Base-by-base conservation (phyloP, 768 basidiomycete genomes). In the Pulveroboletus frians region DNA sequence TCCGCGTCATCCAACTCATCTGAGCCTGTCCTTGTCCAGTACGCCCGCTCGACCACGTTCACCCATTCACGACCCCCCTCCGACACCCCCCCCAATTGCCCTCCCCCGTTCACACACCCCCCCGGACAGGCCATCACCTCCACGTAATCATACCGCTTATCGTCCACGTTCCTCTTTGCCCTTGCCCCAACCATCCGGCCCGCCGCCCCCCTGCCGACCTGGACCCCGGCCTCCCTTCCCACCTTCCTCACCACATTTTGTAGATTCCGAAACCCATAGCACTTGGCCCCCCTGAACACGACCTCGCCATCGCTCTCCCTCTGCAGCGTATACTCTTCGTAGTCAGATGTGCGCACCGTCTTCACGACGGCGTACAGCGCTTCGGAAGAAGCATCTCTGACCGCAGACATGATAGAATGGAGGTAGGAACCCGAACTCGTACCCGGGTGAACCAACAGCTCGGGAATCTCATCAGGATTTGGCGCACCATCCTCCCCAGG, bases 41-140 rank as follows among this genome's bases (percentile, higher is more conserved):
- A 97, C 39, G 81, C 76, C 49, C 74, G 77, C 66, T 96, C 94
- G 30, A 94, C 91, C 55, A 72, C 77, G 58, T 76, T 75, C 31
- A 84, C 85, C 91, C 91, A 92, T 54, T 83, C 87, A 60, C 79
- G 85, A 57, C 47, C 50, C 30, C 21, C 53, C 55, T 49, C 54
- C 39, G 57, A 39, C 34, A 56, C 51, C 20, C 52, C 55, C 30
- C 60, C 53, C 36, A 67, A 67, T 72, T 98, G 96, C 5, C 96
- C 96, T 18, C 95, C 96, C 8, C 96, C 96, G 64, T 97, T 97
- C 36, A 96, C 91, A 66, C 96, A 98, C 15, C 96, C 96, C 0
- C 87, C 84, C 0, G 96, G 96, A 72, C 96, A 99, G 30, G 96
- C 96, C 96, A 99, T 98, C 54, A 99, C 92, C 63, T 96, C 93